These are phyloP conservation scores for Chalciporus piperatus DNA, from an alignment of 768 basidiomycete genomes.

Conservation along the genomic window DNA sequence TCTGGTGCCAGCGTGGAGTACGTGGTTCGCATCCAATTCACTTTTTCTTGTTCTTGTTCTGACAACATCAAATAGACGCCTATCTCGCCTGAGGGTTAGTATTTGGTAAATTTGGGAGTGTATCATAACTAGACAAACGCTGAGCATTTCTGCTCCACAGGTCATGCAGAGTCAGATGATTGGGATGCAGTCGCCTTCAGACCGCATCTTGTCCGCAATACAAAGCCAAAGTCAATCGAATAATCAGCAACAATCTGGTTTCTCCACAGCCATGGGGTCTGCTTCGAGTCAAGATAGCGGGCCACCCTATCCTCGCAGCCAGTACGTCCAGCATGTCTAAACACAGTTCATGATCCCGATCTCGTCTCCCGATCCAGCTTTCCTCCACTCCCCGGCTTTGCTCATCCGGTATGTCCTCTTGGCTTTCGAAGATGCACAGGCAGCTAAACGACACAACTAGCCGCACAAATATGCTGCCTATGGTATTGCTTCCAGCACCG, in stretches of 20 bases:
- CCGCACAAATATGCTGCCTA: slow-evolving; percentile 90
- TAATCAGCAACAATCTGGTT: slow-evolving; percentile 27
- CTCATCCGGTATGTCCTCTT: slow-evolving; percentile 66
- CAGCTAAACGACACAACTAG: slow-evolving; percentile 37
- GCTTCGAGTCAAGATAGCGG: slow-evolving; percentile 23
- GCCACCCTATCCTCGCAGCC: slow-evolving; percentile 30
- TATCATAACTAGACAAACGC: not conserved
- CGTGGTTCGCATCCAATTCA: slow-evolving; percentile 25
- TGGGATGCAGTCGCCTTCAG: slow-evolving; percentile 86
- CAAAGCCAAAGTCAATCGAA: slow-evolving; percentile 40
- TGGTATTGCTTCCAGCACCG: slow-evolving; percentile 81
- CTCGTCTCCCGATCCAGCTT: slow-evolving; percentile 46
- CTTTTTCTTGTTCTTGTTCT: slow-evolving; percentile 11
- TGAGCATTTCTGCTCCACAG: slow-evolving; percentile 34
- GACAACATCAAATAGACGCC: slow-evolving; percentile 49
- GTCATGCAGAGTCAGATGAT: slow-evolving; percentile 95
- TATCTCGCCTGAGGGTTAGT: slow-evolving; percentile 86
- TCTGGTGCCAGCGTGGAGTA: slow-evolving; percentile 73
- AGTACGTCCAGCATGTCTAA: slow-evolving; percentile 34
- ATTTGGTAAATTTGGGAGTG: slow-evolving; percentile 50
- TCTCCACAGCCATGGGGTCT: slow-evolving; percentile 12
- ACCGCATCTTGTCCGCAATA: slow-evolving; percentile 73
- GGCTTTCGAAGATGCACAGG: slow-evolving; percentile 11
- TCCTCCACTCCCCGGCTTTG: slow-evolving; percentile 88
- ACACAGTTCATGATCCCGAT: slow-evolving; percentile 20